Percentiles rank a stretch among this genome's conserved stretches.
Conservation (phyloP, 768 basidiomycete species). For the Tubosaeta sp. region DNA sequence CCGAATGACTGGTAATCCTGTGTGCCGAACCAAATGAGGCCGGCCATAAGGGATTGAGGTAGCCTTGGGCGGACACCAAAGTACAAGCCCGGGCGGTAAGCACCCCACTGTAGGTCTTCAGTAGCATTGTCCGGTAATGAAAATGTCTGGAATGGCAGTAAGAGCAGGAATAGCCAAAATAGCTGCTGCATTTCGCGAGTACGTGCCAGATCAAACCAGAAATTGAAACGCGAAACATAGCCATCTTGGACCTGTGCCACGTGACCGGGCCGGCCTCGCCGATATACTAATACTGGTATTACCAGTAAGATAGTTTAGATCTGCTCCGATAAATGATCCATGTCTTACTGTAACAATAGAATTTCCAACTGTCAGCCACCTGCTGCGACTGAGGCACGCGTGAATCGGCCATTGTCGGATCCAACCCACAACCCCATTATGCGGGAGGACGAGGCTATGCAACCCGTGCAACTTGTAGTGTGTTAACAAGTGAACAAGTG, state of each 20-base stretch:
- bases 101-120: slow-evolving; percentile 57
- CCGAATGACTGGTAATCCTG: slow-evolving; percentile 72
- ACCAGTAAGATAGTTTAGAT: too few species aligned
- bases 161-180: slow-evolving; percentile 25
- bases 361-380: not conserved
- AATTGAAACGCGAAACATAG: not conserved
- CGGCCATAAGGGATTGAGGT: slow-evolving; percentile 88
- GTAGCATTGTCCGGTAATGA: slow-evolving; percentile 31
- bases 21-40: slow-evolving; percentile 91
- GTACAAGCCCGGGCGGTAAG: slow-evolving; percentile 91
- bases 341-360: not conserved
- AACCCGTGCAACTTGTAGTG: too few species aligned
- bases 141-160: slow-evolving; percentile 13
- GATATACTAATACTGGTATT: too few species aligned
- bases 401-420: not conserved
- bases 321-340: too few species aligned
- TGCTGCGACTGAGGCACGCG: not conserved
- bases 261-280: not conserved
- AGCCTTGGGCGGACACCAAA: slow-evolving; percentile 84
- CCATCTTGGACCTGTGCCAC: not conserved
- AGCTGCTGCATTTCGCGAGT: slow-evolving; percentile 16
- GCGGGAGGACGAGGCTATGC: not conserved
- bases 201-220: not conserved
- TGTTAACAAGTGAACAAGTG: not conserved
- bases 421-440: not conserved